Conservation (phyloP, 345 rosid genomes). For the Citrus australasica region DNA sequence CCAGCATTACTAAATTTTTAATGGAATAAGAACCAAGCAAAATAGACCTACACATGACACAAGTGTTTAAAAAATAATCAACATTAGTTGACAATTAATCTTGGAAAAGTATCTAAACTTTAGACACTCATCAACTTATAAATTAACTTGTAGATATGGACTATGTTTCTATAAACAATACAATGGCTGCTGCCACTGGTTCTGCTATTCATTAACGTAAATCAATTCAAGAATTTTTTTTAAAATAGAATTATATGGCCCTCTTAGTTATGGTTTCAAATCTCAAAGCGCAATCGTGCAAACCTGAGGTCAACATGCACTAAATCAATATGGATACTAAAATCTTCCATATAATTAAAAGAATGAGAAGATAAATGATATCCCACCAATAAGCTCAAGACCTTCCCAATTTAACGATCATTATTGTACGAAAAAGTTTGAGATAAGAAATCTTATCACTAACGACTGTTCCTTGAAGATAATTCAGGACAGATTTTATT, state of each 20-base stretch:
- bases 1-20: too few relatives aligned
- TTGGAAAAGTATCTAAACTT: too few relatives aligned
- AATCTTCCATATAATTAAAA: neutral
- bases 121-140: too few relatives aligned
- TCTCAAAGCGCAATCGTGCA: neutral
- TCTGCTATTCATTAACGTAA: too few relatives aligned
- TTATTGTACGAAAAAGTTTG: neutral
- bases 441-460: constrained; percentile 12
- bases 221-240: too few relatives aligned
- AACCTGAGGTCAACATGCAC: constrained; percentile 3
- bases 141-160: too few relatives aligned
- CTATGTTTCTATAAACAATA: too few relatives aligned
- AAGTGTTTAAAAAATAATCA: neutral
- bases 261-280: too few relatives aligned
- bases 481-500: constrained; percentile 1
- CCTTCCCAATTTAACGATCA: neutral
- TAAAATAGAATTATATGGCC: too few relatives aligned
- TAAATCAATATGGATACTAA: neutral
- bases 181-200: too few relatives aligned
- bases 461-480: neutral
- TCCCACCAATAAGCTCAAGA: neutral
- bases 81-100: too few relatives aligned
- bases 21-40: too few relatives aligned
- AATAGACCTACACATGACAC: neutral
- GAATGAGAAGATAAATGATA: neutral